A percentile compares a stretch with the other conserved stretches of the same genome.
Evolutionary conservation across 164 flowering plant genomes (phyloP).

Genomic region (Amborella trichopoda): DNA sequence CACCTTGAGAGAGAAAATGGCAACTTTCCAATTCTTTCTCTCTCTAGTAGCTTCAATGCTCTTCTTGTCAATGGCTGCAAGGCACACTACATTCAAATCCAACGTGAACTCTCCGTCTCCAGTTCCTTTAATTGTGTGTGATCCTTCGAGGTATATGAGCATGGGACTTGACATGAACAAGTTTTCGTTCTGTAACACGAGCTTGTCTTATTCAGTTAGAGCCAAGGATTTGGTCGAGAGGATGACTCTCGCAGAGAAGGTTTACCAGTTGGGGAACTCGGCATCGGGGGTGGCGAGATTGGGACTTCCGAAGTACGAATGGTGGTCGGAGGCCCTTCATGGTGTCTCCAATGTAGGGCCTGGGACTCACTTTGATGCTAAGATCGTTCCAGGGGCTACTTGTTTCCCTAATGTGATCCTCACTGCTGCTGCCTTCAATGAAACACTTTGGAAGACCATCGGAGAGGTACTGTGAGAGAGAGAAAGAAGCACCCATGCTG

Average conservation of each 20-base stretch:
- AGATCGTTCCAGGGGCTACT: conserved; percentile 1
- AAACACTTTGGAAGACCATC: conserved; percentile 4
- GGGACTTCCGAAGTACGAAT: conserved; percentile 6
- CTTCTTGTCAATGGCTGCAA: no score
- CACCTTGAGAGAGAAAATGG: no score
- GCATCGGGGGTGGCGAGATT: conserved; percentile 8
- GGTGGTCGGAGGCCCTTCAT: conserved; percentile 8
- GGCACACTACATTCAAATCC: no score
- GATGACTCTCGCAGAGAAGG: conserved; percentile 9
- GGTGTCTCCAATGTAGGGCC: conserved; percentile 5
- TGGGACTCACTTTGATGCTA: conserved; percentile 4
- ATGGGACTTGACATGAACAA: conserved; percentile 1
- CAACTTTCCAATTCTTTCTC: no score
- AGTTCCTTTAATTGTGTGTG: conserved; percentile 1
- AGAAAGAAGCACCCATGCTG: no score
- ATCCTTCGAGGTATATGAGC: not conserved
- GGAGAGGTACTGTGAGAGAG: conserved; percentile 6
- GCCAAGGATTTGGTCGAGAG: conserved; percentile 9
- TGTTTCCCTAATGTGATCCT: conserved; percentile 4
- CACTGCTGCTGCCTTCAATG: conserved; percentile 5
- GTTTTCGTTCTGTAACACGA: conserved; percentile 3
- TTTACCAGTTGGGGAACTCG: conserved; percentile 6
- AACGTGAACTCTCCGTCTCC: no score
- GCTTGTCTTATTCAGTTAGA: not conserved
- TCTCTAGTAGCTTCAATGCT: no score